These are phyloP conservation scores for Magnusiomyces paraingens DNA, from an alignment of 1,139 yeast species.

Conservation along the genomic window DNA sequence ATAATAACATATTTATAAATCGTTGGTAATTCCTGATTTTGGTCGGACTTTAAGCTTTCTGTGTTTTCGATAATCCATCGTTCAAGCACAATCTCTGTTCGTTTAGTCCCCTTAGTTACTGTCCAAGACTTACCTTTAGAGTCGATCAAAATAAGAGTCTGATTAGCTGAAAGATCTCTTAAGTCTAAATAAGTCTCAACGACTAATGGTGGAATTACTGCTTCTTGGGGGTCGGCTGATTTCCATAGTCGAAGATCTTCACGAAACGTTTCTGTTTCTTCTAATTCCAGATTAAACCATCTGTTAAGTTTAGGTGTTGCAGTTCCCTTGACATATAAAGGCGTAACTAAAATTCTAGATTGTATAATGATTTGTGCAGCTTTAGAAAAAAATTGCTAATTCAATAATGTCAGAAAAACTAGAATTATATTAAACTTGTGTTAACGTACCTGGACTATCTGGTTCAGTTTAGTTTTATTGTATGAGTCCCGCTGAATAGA, in stretches of 20 bases:
- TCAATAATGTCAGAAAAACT: background rate
- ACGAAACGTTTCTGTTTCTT: constrained; percentile 40
- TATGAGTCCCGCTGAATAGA: constrained; percentile 1
- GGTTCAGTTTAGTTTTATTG: constrained; percentile 30
- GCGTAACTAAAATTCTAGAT: constrained; percentile 31
- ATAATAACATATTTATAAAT: constrained; percentile 72
- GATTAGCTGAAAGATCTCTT: constrained; percentile 51
- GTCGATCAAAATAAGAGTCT: constrained; percentile 45
- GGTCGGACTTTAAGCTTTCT: constrained; percentile 50
- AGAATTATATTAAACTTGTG: background rate
- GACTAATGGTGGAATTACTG: constrained; percentile 63
- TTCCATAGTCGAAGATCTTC: constrained; percentile 64
- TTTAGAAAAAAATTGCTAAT: constrained; percentile 60
- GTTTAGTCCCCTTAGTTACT: constrained; percentile 48
- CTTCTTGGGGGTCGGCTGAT: constrained; percentile 26
- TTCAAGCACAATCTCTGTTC: constrained; percentile 79
- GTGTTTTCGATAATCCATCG: constrained; percentile 83
- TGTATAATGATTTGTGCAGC: constrained; percentile 56
- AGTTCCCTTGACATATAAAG: constrained; percentile 20
- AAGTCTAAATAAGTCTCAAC: constrained; percentile 79
- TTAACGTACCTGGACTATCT: constrained; percentile 33
- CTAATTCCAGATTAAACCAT: constrained; percentile 62
- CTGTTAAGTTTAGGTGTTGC: constrained; percentile 30
- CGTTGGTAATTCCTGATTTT: constrained; percentile 53
- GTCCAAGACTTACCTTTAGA: constrained; percentile 43